Percentiles rank a stretch among this genome's conserved stretches.
phyloP scores from a whole-genome alignment of 106 monocot species.

The Apostasia ramifera region DNA sequence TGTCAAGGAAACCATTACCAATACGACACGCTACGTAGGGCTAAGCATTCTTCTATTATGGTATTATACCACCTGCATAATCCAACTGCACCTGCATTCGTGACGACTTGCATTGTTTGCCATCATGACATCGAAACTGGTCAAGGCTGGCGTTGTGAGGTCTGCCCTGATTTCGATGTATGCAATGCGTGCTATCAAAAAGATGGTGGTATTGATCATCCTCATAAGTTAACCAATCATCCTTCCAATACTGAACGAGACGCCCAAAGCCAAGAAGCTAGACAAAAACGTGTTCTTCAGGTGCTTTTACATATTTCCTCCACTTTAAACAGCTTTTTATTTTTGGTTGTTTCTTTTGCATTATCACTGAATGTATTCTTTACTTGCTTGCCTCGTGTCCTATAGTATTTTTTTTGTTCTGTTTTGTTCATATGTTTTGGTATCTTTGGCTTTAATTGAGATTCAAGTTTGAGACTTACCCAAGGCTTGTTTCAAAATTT shows the following conservation, averaged over 20 bases:
- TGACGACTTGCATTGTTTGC: slow-evolving; percentile 84
- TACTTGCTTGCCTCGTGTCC: no score
- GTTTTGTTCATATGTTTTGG: neutral
- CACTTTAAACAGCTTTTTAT: neutral
- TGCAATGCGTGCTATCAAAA: slow-evolving; percentile 78
- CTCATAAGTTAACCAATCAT: slow-evolving; percentile 78
- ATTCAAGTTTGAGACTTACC: neutral
- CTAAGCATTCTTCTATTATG: slow-evolving; percentile 99
- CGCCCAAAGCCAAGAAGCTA: slow-evolving; percentile 90
- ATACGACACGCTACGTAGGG: slow-evolving; percentile 91
- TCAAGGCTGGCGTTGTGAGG: slow-evolving; percentile 90
- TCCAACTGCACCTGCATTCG: slow-evolving; percentile 96
- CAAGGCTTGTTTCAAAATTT: neutral
- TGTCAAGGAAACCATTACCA: slow-evolving; percentile 99
- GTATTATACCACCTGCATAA: slow-evolving; percentile 96
- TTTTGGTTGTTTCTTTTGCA: neutral
- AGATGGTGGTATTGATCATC: slow-evolving; percentile 74
- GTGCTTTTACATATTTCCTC: slow-evolving; percentile 16
- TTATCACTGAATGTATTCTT: neutral
- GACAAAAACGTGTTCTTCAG: slow-evolving; percentile 83
- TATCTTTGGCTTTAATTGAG: neutral
- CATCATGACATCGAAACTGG: slow-evolving; percentile 85
- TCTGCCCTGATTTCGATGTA: slow-evolving; percentile 93
- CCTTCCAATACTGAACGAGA: slow-evolving; percentile 68
- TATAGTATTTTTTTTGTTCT: neutral